Base-by-base conservation (phyloP, 1,284 basidiomycete genomes). In the Mixia osmundae region DNA sequence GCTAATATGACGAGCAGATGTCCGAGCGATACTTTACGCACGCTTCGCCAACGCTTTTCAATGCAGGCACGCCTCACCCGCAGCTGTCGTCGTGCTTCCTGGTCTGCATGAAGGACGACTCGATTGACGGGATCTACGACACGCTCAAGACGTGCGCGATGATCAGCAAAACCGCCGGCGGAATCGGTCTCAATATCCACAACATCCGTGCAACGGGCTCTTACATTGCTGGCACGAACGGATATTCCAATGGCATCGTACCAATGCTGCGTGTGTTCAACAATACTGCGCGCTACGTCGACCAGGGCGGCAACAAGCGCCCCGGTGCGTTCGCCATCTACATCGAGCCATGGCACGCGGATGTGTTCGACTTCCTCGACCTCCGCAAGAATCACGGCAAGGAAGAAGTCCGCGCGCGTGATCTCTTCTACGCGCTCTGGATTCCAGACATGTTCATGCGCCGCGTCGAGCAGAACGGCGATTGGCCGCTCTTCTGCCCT, bases 241-340 rank as follows among this genome's bases (percentile, higher is more conserved):
- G 30, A 3, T 87, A 89, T 59, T 94, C 83, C 8, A 99, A 97
- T 53, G 91, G 91, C 46, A 95, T 99, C 52, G 82, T 97, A 1
- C 91, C 91, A 24, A 99, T 99, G 91, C 74, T 99, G 34, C 79
- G 91, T 42, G 89, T 83, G 0, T 97, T 76, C 58, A 91, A 99
- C 54, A 87, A 91, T 10, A 99, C 91, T 5, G 91, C 91, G 22
- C 80, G 91, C 36, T 97, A 97, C 55, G 91, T 99, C 44, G 91
- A 97, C 59, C 91, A 99, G 57, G 89, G 91, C 45, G 91, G 91
- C 34, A 97, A 97, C 69, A 97, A 97, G 66, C 78, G 91, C 30
- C 91, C 91, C 2, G 91, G 91, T 46, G 91, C 91, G 2, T 95
- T 99, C 52, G 82, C 91, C 35, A 48, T 52, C 35, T 48, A 48